A percentile compares a stretch with the other conserved stretches of the same genome.
phyloP scores from a whole-genome alignment of 2,329 filamentous ascomycete genomes.

The Orbilia oligospora region DNA sequence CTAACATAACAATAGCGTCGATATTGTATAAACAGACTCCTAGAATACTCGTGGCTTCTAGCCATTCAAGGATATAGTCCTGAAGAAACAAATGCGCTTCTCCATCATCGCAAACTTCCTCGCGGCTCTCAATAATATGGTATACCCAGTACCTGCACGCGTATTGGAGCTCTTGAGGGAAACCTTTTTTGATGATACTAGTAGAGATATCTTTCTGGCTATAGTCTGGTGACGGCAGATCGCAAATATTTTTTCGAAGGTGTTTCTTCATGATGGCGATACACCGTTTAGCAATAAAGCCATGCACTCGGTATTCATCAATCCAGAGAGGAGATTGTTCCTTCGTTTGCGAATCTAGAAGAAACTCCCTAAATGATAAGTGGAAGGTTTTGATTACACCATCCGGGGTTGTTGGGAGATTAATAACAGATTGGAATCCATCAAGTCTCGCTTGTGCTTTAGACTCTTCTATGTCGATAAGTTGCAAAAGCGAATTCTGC shows the following conservation, averaged over 20 bases:
- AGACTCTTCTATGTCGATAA: no score
- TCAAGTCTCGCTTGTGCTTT: neutral
- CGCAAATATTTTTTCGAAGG: slow-evolving; percentile 64
- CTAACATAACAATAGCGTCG: neutral
- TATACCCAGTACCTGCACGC: slow-evolving; percentile 27
- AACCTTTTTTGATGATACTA: neutral
- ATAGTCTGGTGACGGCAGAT: neutral
- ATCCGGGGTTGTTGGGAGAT: neutral
- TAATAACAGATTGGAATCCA: slow-evolving; percentile 24
- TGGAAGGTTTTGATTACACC: slow-evolving; percentile 17
- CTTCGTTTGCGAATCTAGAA: neutral
- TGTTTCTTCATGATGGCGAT: slow-evolving; percentile 66
- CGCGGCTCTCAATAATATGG: neutral
- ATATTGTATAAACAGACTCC: neutral
- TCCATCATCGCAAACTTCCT: no score
- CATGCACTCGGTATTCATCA: slow-evolving; percentile 16
- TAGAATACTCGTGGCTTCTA: slow-evolving; percentile 20
- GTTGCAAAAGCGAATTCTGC: no score
- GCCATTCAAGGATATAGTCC: slow-evolving; percentile 15
- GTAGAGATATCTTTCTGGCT: neutral
- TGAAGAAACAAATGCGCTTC: slow-evolving; percentile 20
- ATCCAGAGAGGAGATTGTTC: slow-evolving; percentile 32
- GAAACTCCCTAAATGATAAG: slow-evolving; percentile 42
- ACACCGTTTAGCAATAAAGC: slow-evolving; percentile 1
- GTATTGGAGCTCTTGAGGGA: slow-evolving; percentile 6